These are phyloP conservation scores for Phenoliferia sp. DNA, from an alignment of 1,284 basidiomycete genomes.

Conservation along the genomic window DNA sequence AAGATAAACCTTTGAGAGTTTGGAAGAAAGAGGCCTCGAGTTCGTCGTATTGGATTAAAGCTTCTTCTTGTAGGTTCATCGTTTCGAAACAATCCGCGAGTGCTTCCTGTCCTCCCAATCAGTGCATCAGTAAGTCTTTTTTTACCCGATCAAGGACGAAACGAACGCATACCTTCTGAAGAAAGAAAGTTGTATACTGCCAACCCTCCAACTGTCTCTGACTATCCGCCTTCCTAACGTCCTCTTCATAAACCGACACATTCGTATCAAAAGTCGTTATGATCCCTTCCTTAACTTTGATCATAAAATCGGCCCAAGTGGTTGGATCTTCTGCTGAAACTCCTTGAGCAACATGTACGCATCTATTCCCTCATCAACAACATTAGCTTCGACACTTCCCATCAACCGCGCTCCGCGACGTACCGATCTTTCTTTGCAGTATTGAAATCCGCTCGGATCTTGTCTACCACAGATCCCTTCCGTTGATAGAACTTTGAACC, in stretches of 20 bases:
- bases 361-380: constrained; percentile 49
- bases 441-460: constrained; percentile 90
- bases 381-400: not conserved
- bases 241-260: constrained; percentile 72
- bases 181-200: constrained; percentile 96
- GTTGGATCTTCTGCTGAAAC: constrained; percentile 60
- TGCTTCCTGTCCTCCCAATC: constrained; percentile 63
- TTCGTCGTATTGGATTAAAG: constrained; percentile 82
- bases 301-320: constrained; percentile 81
- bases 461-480: constrained; percentile 80
- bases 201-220: constrained; percentile 85
- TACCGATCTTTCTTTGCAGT: constrained; percentile 80
- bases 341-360: constrained; percentile 60
- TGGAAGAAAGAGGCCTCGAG: constrained; percentile 81
- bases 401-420: constrained; percentile 26
- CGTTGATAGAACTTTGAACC: constrained; percentile 67
- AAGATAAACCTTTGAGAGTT: constrained; percentile 40
- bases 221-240: constrained; percentile 76
- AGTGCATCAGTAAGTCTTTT: not conserved
- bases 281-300: constrained; percentile 83
- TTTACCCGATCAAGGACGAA: not conserved
- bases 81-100: constrained; percentile 88
- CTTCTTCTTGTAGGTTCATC: constrained; percentile 83
- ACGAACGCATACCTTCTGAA: constrained; percentile 64
- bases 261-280: constrained; percentile 74